Conservation (phyloP, 345 rosid species). For the Odontarrhena argentea region DNA sequence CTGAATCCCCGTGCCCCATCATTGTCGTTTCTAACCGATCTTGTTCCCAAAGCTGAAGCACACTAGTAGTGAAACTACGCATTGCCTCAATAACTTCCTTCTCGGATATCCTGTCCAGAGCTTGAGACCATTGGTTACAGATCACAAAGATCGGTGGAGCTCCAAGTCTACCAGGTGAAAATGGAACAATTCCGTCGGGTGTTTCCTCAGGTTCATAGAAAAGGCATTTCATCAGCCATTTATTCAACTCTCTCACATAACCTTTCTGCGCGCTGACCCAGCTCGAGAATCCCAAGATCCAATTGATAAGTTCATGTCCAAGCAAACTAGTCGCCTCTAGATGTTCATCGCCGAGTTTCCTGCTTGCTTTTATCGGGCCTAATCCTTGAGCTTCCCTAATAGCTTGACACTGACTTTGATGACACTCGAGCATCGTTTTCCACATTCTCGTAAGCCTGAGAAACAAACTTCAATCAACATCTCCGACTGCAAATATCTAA, state of each 20-base stretch:
- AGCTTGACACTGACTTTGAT: constrained; percentile 71
- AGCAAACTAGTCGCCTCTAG: constrained; percentile 69
- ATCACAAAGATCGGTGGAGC: constrained; percentile 93
- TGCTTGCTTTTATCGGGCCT: constrained; percentile 62
- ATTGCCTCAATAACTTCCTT: constrained; percentile 81
- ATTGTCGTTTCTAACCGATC: constrained; percentile 60
- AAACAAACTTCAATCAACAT: constrained; percentile 6
- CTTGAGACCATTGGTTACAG: constrained; percentile 95
- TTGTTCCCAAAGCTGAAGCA: constrained; percentile 82
- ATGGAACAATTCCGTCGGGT: constrained; percentile 79
- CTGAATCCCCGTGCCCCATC: constrained; percentile 63
- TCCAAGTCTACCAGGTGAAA: constrained; percentile 92
- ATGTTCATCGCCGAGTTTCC: constrained; percentile 64
- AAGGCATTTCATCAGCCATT: constrained; percentile 86
- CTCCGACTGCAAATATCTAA: background rate
- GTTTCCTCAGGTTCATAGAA: constrained; percentile 90
- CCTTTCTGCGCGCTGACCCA: constrained; percentile 88
- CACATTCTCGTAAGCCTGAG: constrained; percentile 91
- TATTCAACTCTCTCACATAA: constrained; percentile 70
- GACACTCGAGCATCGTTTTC: constrained; percentile 91
- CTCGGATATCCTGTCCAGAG: constrained; percentile 76
- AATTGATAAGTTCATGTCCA: constrained; percentile 74
- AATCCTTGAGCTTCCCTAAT: constrained; percentile 70
- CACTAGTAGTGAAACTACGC: constrained; percentile 60
- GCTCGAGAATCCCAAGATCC: constrained; percentile 68